phyloP scores from a whole-genome alignment of 495 filamentous ascomycete genomes.

The Penicillium roqueforti region DNA sequence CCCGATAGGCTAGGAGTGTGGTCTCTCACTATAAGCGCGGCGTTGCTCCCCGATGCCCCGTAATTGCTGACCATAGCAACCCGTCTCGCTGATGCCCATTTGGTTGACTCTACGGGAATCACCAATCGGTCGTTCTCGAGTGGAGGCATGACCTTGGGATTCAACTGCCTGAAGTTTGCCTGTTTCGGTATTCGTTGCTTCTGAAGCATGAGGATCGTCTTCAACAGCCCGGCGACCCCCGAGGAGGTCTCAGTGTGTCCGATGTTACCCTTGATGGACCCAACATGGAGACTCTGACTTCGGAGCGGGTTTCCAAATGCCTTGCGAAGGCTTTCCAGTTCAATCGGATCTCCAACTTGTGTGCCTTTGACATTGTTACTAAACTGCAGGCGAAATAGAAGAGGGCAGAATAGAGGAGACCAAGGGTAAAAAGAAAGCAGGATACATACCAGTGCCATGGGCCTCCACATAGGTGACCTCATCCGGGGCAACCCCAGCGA shows the following conservation, averaged over 20 bases:
- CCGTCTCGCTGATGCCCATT: slow-evolving; percentile 22
- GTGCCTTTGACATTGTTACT: slow-evolving; percentile 22
- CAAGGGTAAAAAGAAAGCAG: too few relatives aligned
- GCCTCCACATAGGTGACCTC: slow-evolving; percentile 30
- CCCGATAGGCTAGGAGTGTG: not conserved
- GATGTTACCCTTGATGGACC: slow-evolving; percentile 46
- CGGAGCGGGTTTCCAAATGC: slow-evolving; percentile 29
- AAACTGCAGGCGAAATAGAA: too few relatives aligned
- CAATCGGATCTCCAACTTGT: slow-evolving; percentile 40
- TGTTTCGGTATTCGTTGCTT: slow-evolving; percentile 32
- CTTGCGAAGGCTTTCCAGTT: slow-evolving; percentile 29
- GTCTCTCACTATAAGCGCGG: slow-evolving; percentile 36
- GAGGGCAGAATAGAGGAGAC: too few relatives aligned
- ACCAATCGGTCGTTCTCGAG: slow-evolving; percentile 28
- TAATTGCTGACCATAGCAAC: slow-evolving; percentile 47
- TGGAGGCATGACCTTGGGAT: slow-evolving; percentile 35
- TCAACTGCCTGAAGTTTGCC: slow-evolving; percentile 32
- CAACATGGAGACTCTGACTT: slow-evolving; percentile 16
- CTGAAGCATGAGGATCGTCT: slow-evolving; percentile 43
- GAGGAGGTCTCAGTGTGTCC: slow-evolving; percentile 46
- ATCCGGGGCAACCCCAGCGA: slow-evolving; percentile 10
- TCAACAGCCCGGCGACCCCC: slow-evolving; percentile 41
- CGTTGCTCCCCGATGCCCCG: slow-evolving; percentile 48
- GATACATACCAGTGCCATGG: slow-evolving; percentile 9
- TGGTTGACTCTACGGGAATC: slow-evolving; percentile 25